These are phyloP conservation scores for Clarireedia paspali DNA, from an alignment of 2,329 filamentous ascomycete genomes.

Conservation along the genomic window DNA sequence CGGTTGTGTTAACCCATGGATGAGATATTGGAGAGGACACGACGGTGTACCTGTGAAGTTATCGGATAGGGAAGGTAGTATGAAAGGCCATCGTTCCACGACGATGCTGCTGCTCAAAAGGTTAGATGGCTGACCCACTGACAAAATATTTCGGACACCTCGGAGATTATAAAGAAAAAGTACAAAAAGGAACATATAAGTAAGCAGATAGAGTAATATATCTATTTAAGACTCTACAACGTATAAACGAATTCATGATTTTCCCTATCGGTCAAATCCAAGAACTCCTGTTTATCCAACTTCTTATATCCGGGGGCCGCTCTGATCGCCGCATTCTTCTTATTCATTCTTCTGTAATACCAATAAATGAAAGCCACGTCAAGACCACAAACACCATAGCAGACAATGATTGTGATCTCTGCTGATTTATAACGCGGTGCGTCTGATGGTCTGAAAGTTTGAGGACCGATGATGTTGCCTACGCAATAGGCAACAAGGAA, in stretches of 20 bases:
- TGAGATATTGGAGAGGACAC: too few relatives aligned
- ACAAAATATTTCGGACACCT: too few relatives aligned
- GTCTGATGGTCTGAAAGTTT: constrained; percentile 34
- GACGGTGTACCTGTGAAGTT: too few relatives aligned
- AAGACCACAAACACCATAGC: constrained; percentile 16
- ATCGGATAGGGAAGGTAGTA: too few relatives aligned
- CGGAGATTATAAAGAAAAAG: too few relatives aligned
- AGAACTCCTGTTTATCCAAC: constrained; percentile 27
- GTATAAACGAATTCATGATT: constrained; percentile 29
- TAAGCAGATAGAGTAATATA: too few relatives aligned
- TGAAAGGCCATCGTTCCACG: too few relatives aligned
- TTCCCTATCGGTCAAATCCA: constrained; percentile 28
- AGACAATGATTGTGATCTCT: constrained; percentile 40
- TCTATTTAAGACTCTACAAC: constrained; percentile 12
- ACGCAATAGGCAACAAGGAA: constrained; percentile 41
- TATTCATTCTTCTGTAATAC: constrained; percentile 23
- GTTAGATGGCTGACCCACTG: too few relatives aligned
- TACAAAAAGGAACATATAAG: too few relatives aligned
- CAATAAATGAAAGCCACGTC: constrained; percentile 22
- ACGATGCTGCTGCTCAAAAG: too few relatives aligned
- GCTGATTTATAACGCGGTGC: constrained; percentile 35
- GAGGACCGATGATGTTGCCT: constrained; percentile 44
- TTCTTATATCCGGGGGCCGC: constrained; percentile 20
- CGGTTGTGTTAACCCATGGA: too few relatives aligned
- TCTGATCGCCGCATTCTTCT: constrained; percentile 20